Evolutionary conservation across 1,284 basidiomycete genomes (phyloP).

Genomic region (Cryptococcus floricola): DNA sequence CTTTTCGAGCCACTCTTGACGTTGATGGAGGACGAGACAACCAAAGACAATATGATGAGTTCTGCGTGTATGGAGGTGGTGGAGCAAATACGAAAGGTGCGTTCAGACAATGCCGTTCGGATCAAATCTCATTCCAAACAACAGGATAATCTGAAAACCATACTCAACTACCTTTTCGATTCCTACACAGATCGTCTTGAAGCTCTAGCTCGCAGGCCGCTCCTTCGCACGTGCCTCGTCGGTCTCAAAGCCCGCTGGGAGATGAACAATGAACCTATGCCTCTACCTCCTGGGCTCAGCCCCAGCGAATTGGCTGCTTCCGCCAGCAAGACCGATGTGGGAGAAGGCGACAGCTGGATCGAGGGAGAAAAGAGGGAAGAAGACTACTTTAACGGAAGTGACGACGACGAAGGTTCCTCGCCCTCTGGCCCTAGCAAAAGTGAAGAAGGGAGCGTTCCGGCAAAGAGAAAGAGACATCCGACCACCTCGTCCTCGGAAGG

Average conservation of each 20-base stretch:
- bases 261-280: constrained; percentile 82
- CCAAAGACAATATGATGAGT: constrained; percentile 84
- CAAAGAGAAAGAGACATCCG: constrained; percentile 28
- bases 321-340: neutral
- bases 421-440: neutral
- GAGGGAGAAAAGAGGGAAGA: constrained; percentile 67
- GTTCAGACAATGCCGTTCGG: constrained; percentile 22
- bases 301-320: neutral
- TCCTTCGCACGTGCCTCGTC: constrained; percentile 32
- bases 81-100: constrained; percentile 78
- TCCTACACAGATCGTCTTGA: constrained; percentile 65
- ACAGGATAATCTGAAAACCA: constrained; percentile 80
- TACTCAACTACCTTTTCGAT: constrained; percentile 81
- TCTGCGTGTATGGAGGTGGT: constrained; percentile 95
- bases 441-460: constrained; percentile 7
- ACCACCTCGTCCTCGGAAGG: constrained; percentile 8
- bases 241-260: constrained; percentile 77
- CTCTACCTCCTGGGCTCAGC: constrained; percentile 52
- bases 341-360: constrained; percentile 1
- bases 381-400: constrained; percentile 78
- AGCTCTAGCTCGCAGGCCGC: constrained; percentile 57
- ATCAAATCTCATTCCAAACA: neutral
- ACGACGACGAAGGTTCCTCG: constrained; percentile 45
- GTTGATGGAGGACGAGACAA: constrained; percentile 73
- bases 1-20: constrained; percentile 77